Base-by-base conservation (phyloP, 352 stramenopile genomes). In the Pythium sukuiense region DNA sequence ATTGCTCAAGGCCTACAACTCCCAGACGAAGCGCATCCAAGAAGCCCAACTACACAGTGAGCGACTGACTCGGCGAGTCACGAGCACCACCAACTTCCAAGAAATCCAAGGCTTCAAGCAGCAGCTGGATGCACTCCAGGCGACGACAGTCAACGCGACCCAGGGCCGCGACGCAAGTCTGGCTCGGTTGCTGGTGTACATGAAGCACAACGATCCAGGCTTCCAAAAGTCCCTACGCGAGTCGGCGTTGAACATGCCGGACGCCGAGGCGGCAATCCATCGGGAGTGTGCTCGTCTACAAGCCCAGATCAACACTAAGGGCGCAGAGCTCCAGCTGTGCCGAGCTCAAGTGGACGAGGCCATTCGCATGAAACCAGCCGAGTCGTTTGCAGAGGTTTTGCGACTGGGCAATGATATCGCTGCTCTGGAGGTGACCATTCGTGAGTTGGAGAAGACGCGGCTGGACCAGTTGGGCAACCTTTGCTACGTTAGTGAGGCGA, bases 1-100 rank as follows among this genome's bases (percentile, higher is more conserved):
- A 14, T 84, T 88, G 77, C 75, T 89, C 20, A 58, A 60, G 27
- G 73, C 88, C 61, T 92, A 92, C 75, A 87, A 88, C 49, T 65
- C 66, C 0, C 45, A 84, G 26, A 90, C 71, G 53, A 62, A 65
- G 8, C 69, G 70, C 14, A 80, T 89, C n/a, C 78, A 73, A 35
- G 69, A 74, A 29, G 74, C 75, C 53, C 74, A 89, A n/a, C 69
- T 79, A 32, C 61, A 83, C 45, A 59, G 68, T 3, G 63, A 72
- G 0, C 41, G 60, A 55, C 53, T 79, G 20, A 59, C 61, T 2
- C 18, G 63, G 27, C 65, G 54, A 33, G 24, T 35, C 11, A 32
- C 50, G 13, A 66, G 41, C 26, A 43, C 41, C 12, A 49, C n/a
- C 0, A 55, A 12, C 8, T 24, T 61, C 16, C 27, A 72, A 11